Base-by-base conservation (phyloP, 345 rosid species). In the Populus tremula region DNA sequence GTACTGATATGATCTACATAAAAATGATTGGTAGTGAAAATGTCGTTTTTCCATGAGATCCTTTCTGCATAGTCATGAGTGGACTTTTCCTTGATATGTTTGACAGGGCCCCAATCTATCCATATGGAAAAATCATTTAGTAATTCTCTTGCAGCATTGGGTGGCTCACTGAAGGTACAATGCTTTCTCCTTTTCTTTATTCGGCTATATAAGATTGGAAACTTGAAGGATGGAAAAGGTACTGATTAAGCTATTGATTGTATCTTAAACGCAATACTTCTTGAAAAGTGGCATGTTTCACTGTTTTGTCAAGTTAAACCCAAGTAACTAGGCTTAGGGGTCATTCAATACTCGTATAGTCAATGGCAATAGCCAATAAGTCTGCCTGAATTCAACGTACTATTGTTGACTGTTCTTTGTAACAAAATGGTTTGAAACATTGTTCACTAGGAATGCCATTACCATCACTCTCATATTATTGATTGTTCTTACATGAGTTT, bases 111-210 rank as follows among this genome's bases (percentile, higher is more conserved):
- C 70, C 84, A 74, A 73, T 78, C 85, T 73, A 76, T 64, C 66
- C 78, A 81, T 77, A 31, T 33, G 56, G 76, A 83, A 69, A 90
- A 83, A 77, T 74, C 87, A 25, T 47, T 62, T 85, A 85, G 59
- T 29, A 74, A 79, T 79, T 82, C 88, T 76, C 78, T 82, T 35
- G 73, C 81, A 74, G 94, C 88, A 75, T 63, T 91, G 83, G 89
- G 90, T 73, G 81, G 84, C 73, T 89, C 87, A 61, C 63, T 90
- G 83, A 87, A 86, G 98, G 99, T 92, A 85, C 49, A 84, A 8
- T 36, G 72, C 35, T 62, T 6, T 25, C 45, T 31, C 41, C 20
- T 50, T 63, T 71, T 36, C 29, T 50, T 41, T 36, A 18, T 13
- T 23, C 43, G 20, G 20, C 43, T 25, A 38, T 29, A 43, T 62